Evolutionary conservation across 257 asterid genomes (phyloP).

Genomic region (Phtheirospermum japonicum): DNA sequence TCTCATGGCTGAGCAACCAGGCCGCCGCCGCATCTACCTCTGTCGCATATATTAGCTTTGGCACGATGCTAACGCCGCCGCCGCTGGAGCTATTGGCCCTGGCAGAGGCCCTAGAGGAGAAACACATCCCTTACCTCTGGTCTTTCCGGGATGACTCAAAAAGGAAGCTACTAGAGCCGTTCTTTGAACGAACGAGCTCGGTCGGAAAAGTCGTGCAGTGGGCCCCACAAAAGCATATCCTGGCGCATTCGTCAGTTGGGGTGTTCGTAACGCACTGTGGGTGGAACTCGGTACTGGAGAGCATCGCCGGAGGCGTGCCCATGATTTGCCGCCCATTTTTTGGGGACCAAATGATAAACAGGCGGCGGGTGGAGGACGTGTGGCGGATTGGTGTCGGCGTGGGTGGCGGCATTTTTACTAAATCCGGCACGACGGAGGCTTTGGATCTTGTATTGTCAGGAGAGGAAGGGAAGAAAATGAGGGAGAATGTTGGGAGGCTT

Average conservation of each 20-base stretch:
- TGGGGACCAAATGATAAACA: constrained; percentile 55
- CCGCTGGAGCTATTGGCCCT: constrained; percentile 48
- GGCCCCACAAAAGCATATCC: constrained; percentile 51
- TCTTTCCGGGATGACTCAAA: constrained; percentile 40
- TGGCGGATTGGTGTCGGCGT: constrained; percentile 55
- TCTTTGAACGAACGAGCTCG: constrained; percentile 36
- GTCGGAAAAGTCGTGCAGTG: constrained; percentile 49
- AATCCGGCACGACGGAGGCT: constrained; percentile 23
- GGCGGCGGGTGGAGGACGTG: constrained; percentile 48
- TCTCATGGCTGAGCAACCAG: constrained; percentile 46
- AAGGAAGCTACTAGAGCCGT: constrained; percentile 31
- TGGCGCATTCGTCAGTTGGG: constrained; percentile 46
- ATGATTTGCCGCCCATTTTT: constrained; percentile 55
- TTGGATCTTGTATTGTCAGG: constrained; percentile 36
- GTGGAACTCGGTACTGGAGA: constrained; percentile 55
- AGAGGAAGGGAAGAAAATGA: constrained; percentile 34
- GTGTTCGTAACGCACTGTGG: constrained; percentile 55
- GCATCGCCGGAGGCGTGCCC: constrained; percentile 52
- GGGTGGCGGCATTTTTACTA: constrained; percentile 44
- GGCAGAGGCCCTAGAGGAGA: constrained; percentile 55
- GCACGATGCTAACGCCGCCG: constrained; percentile 47
- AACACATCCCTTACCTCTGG: constrained; percentile 52
- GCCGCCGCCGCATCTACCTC: constrained; percentile 30
- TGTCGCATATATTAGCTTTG: constrained; percentile 53
- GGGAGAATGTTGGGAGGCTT: constrained; percentile 31